phyloP scores from a whole-genome alignment of 2,329 filamentous ascomycete genomes.

The Penicillium sp. region DNA sequence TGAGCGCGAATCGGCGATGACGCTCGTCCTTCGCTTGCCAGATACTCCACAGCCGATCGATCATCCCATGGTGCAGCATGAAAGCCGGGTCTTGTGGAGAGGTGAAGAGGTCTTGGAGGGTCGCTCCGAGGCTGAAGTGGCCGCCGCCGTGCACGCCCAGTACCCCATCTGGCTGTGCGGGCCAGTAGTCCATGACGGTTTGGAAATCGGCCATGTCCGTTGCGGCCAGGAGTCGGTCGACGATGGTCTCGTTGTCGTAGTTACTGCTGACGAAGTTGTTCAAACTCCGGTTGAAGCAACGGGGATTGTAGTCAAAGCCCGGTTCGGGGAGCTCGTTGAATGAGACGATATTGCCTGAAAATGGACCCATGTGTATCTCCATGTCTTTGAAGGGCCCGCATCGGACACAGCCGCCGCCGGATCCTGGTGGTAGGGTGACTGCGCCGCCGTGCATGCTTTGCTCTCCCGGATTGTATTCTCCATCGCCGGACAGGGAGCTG shows the following conservation, averaged over 20 bases:
- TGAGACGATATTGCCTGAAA: constrained; percentile 14
- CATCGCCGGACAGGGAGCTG: constrained; percentile 48
- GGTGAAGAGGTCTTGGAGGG: constrained; percentile 47
- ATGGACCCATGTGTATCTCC: constrained; percentile 31
- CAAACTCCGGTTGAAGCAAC: constrained; percentile 30
- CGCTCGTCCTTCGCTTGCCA: constrained; percentile 40
- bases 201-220: constrained; percentile 35
- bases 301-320: constrained; percentile 29
- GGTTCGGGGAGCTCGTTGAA: constrained; percentile 17
- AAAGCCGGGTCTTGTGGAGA: constrained; percentile 49
- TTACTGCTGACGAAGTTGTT: constrained; percentile 28
- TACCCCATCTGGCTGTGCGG: constrained; percentile 21
- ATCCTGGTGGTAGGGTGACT: constrained; percentile 42
- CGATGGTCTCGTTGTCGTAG: constrained; percentile 21
- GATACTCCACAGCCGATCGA: constrained; percentile 49
- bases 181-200: constrained; percentile 38
- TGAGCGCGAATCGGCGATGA: constrained; percentile 17
- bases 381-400: constrained; percentile 41
- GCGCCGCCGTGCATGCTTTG: constrained; percentile 26
- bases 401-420: constrained; percentile 39
- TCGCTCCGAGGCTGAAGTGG: constrained; percentile 47
- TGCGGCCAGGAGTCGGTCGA: constrained; percentile 15
- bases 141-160: constrained; percentile 47
- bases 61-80: constrained; percentile 48
- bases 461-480: constrained; percentile 34